Conservation (phyloP, 1,284 basidiomycete species). For the Microbotryum scabiosae region DNA sequence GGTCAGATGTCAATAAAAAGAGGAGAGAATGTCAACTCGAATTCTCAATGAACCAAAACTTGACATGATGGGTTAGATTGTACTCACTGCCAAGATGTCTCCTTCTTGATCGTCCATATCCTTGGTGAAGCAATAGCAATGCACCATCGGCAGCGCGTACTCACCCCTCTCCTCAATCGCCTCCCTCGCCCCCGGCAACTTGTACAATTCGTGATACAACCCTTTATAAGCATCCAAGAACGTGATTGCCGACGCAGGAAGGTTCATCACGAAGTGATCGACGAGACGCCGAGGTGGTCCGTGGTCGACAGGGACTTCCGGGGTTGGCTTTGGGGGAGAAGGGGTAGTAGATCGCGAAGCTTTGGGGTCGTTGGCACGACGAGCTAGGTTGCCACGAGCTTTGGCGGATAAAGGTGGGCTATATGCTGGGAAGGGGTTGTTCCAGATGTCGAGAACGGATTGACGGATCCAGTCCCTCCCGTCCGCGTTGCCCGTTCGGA, state of each 20-base stretch:
- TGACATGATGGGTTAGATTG: neutral
- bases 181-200: conserved; percentile 38
- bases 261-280: conserved; percentile 92
- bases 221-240: conserved; percentile 86
- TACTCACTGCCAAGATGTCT: conserved; percentile 70
- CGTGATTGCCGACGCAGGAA: conserved; percentile 81
- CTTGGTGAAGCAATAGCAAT: conserved; percentile 94
- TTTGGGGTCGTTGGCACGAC: neutral
- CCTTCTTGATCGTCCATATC: conserved; percentile 64
- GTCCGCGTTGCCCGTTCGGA: conserved; percentile 67
- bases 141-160: conserved; percentile 65
- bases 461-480: conserved; percentile 71
- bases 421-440: conserved; percentile 53
- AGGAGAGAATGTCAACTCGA: neutral
- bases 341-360: neutral
- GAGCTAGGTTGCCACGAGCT: conserved; percentile 40
- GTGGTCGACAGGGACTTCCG: neutral
- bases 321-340: neutral
- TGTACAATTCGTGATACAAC: conserved; percentile 46
- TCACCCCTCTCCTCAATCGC: conserved; percentile 29
- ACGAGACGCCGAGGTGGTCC: conserved; percentile 46
- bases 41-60: neutral
- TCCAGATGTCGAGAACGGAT: conserved; percentile 50
- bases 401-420: conserved; percentile 47
- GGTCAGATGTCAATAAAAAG: conserved; percentile 2